phyloP scores from a whole-genome alignment of 1,284 basidiomycete species.

The Vanrija sp. region DNA sequence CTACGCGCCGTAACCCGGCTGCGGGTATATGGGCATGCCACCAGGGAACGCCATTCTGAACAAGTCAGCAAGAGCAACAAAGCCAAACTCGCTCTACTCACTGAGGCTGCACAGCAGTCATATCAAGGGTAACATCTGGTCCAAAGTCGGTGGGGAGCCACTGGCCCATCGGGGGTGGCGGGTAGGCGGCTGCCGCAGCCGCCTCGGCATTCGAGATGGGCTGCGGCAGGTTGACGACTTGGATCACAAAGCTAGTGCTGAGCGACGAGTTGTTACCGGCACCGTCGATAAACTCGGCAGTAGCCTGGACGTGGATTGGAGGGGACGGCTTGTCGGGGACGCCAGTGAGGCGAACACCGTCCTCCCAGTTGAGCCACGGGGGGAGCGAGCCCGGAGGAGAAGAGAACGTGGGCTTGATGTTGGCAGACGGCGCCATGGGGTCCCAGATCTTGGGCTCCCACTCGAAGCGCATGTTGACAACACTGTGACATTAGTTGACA shows the following conservation, averaged over 20 bases:
- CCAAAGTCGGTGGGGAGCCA: neutral
- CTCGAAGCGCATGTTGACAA: constrained; percentile 72
- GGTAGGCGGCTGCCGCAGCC: neutral
- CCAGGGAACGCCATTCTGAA: neutral
- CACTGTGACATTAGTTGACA: constrained; percentile 12
- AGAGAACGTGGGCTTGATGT: constrained; percentile 68
- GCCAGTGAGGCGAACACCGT: constrained; percentile 53
- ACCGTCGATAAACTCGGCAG: constrained; percentile 38
- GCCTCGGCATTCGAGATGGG: neutral
- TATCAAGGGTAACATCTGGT: neutral
- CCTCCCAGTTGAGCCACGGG: constrained; percentile 82
- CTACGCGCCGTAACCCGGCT: neutral
- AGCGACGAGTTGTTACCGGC: constrained; percentile 24
- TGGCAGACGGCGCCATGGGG: constrained; percentile 79
- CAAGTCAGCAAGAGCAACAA: no score
- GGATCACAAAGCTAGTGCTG: constrained; percentile 31
- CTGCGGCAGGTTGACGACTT: constrained; percentile 22
- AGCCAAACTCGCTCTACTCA: no score
- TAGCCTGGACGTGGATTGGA: constrained; percentile 26
- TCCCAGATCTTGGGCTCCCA: constrained; percentile 97
- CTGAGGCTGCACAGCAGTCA: neutral
- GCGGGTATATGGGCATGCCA: neutral
- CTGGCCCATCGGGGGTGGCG: neutral
- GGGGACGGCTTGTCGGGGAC: constrained; percentile 27
- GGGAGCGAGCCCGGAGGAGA: constrained; percentile 70